These are phyloP conservation scores for Mycena pura DNA, from an alignment of 768 basidiomycete species.

Conservation along the genomic window DNA sequence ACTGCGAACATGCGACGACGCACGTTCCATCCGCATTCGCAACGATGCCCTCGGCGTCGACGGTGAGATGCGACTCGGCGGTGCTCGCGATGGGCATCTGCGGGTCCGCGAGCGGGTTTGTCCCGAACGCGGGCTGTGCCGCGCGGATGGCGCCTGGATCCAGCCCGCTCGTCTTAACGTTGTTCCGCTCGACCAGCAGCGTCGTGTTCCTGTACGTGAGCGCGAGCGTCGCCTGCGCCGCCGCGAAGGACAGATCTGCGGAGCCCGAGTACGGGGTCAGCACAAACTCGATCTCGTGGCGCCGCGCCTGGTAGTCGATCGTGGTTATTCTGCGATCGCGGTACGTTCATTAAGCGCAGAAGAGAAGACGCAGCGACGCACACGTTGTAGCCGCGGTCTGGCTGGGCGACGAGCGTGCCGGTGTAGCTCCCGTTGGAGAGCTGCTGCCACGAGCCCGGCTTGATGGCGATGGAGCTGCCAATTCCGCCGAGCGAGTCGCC, in stretches of 20 bases:
- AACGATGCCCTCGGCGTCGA: slow-evolving; percentile 68
- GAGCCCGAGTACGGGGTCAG: slow-evolving; percentile 61
- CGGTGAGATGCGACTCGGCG: slow-evolving; percentile 51
- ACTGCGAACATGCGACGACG: slow-evolving; percentile 21
- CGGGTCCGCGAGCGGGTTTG: slow-evolving; percentile 45
- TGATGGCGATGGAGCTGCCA: slow-evolving; percentile 66
- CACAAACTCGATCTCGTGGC: slow-evolving; percentile 64
- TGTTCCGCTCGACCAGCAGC: slow-evolving; percentile 54
- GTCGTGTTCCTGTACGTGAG: slow-evolving; percentile 58
- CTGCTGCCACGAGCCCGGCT: slow-evolving; percentile 52
- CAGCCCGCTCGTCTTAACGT: slow-evolving; percentile 60
- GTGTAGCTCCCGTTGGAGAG: slow-evolving; percentile 45
- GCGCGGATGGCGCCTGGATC: slow-evolving; percentile 56
- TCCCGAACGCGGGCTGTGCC: slow-evolving; percentile 39
- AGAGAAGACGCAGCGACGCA: slow-evolving; percentile 34
- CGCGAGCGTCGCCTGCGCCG: slow-evolving; percentile 57
- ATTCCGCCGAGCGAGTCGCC: slow-evolving; percentile 68
- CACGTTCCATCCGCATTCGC: slow-evolving; percentile 65
- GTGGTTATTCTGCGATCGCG: slow-evolving; percentile 49
- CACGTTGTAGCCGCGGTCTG: slow-evolving; percentile 69
- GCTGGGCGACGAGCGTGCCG: slow-evolving; percentile 61
- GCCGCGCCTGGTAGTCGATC: slow-evolving; percentile 68
- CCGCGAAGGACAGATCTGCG: slow-evolving; percentile 51
- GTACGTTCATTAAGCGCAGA: neutral
- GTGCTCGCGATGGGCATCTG: slow-evolving; percentile 53